phyloP scores from a whole-genome alignment of 768 basidiomycete genomes.

The Russula dissimulans region DNA sequence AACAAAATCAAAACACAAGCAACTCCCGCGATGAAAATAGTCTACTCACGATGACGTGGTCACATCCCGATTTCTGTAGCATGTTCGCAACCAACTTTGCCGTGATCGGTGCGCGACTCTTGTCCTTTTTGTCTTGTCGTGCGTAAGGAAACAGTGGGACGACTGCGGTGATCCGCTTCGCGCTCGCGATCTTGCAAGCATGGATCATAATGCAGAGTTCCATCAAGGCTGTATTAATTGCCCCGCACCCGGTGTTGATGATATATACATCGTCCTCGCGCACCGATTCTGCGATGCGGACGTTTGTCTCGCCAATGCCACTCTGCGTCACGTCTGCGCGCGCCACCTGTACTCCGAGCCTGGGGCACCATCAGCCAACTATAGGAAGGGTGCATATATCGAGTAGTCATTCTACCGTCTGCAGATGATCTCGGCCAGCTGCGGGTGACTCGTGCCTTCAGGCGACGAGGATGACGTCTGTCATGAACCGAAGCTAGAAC shows the following conservation, averaged over 20 bases:
- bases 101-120: slow-evolving; percentile 94
- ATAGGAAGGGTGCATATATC: background rate
- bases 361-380: slow-evolving; percentile 27
- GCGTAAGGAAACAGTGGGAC: slow-evolving; percentile 96
- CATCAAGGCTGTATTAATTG: slow-evolving; percentile 92
- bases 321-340: slow-evolving; percentile 83
- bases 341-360: slow-evolving; percentile 83
- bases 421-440: slow-evolving; percentile 89
- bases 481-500: background rate
- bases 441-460: slow-evolving; percentile 91
- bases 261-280: slow-evolving; percentile 99
- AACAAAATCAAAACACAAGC: background rate
- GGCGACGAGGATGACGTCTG: background rate
- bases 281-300: slow-evolving; percentile 89
- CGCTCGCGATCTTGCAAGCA: slow-evolving; percentile 99
- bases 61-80: slow-evolving; percentile 85
- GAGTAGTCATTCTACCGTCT: slow-evolving; percentile 51
- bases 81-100: slow-evolving; percentile 98
- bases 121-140: slow-evolving; percentile 98
- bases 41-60: slow-evolving; percentile 86
- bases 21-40: background rate
- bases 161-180: slow-evolving; percentile 96
- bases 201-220: slow-evolving; percentile 99
- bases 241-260: slow-evolving; percentile 83
- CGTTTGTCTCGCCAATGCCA: slow-evolving; percentile 84